A percentile compares a stretch with the other conserved stretches of the same genome.
Conservation (phyloP, 331 rosid species). For the Arachis monticola region DNA sequence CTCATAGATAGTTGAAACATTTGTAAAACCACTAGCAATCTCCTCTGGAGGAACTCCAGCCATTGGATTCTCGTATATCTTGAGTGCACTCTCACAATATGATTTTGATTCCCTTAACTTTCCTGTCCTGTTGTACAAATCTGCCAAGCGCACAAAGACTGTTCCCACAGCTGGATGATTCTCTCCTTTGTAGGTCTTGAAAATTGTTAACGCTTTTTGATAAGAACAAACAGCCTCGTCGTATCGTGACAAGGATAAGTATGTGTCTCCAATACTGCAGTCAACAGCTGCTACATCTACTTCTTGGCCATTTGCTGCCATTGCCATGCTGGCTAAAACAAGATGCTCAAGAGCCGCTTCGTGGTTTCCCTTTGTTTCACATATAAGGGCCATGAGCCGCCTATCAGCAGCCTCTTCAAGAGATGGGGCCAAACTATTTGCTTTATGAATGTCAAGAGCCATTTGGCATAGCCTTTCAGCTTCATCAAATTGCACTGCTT, state of each 20-base stretch:
- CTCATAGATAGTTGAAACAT: slow-evolving; percentile 52
- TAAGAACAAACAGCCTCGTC: slow-evolving; percentile 52
- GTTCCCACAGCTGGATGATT: slow-evolving; percentile 55
- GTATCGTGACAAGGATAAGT: slow-evolving; percentile 49
- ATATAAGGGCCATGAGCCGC: slow-evolving; percentile 64
- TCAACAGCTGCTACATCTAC: slow-evolving; percentile 54
- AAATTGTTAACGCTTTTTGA: slow-evolving; percentile 48
- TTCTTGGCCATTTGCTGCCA: slow-evolving; percentile 57
- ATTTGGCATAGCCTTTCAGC: slow-evolving; percentile 56
- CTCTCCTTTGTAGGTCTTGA: slow-evolving; percentile 55
- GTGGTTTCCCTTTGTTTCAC: slow-evolving; percentile 55
- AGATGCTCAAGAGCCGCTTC: slow-evolving; percentile 63
- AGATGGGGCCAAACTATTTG: slow-evolving; percentile 45
- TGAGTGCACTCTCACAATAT: slow-evolving; percentile 52
- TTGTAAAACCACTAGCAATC: slow-evolving; percentile 52
- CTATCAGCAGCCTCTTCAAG: slow-evolving; percentile 61
- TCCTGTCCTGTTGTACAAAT: slow-evolving; percentile 51
- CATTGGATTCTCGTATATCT: slow-evolving; percentile 51
- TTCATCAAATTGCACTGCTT: slow-evolving; percentile 53
- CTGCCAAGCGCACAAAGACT: slow-evolving; percentile 52
- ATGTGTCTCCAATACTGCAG: slow-evolving; percentile 60
- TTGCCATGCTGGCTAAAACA: slow-evolving; percentile 59
- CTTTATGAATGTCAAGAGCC: slow-evolving; percentile 59
- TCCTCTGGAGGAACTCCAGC: slow-evolving; percentile 53
- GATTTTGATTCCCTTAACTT: slow-evolving; percentile 54